Conservation (phyloP, 2,329 filamentous ascomycete genomes). For the Colletotrichum truncatum region DNA sequence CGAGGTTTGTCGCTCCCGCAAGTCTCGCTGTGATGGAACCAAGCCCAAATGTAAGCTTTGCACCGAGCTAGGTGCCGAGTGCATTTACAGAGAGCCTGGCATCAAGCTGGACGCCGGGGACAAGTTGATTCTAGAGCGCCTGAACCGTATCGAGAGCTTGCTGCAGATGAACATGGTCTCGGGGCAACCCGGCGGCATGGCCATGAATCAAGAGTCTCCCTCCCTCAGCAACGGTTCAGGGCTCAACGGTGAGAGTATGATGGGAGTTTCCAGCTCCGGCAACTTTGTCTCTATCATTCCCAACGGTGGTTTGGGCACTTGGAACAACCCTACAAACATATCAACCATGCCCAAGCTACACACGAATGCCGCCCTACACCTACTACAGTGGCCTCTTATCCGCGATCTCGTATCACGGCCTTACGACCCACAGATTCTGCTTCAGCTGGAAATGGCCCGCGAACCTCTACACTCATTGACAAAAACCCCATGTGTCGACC, state of each 20-base stretch:
- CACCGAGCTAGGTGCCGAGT: slow-evolving; percentile 82
- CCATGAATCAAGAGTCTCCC: slow-evolving; percentile 69
- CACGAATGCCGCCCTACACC: slow-evolving; percentile 80
- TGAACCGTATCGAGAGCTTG: slow-evolving; percentile 80
- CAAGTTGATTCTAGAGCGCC: slow-evolving; percentile 83
- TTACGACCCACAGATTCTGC: slow-evolving; percentile 82
- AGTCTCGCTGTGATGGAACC: slow-evolving; percentile 81
- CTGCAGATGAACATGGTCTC: slow-evolving; percentile 75
- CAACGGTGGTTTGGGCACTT: slow-evolving; percentile 75
- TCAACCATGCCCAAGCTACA: slow-evolving; percentile 88
- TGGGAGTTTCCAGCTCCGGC: slow-evolving; percentile 53
- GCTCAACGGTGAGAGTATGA: slow-evolving; percentile 65
- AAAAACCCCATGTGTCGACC: slow-evolving; percentile 72
- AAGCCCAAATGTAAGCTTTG: slow-evolving; percentile 88
- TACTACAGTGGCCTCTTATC: slow-evolving; percentile 84
- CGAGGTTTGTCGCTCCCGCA: slow-evolving; percentile 82
- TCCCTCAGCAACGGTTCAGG: slow-evolving; percentile 71
- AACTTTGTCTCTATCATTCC: slow-evolving; percentile 65
- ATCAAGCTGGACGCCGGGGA: slow-evolving; percentile 89
- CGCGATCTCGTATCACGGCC: slow-evolving; percentile 79
- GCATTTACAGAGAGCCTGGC: slow-evolving; percentile 84
- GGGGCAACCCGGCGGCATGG: slow-evolving; percentile 59
- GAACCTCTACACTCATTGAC: slow-evolving; percentile 76
- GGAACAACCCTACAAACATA: slow-evolving; percentile 74
- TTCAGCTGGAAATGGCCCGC: slow-evolving; percentile 83